Evolutionary conservation across 1,139 yeast species (phyloP).

Genomic region (Scheffersomyces quercinus): DNA sequence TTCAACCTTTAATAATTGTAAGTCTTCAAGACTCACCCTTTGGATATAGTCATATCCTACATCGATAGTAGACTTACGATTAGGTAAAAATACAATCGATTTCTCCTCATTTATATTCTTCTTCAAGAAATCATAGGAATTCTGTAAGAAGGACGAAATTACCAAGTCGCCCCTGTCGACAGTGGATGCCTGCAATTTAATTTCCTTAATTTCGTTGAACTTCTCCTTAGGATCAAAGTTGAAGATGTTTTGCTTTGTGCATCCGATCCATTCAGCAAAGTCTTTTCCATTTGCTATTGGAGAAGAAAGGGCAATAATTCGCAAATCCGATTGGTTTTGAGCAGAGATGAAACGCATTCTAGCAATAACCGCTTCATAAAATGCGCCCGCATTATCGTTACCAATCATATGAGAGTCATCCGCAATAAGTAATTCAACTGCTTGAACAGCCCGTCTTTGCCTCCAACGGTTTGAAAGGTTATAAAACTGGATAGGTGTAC

Average conservation of each 20-base stretch:
- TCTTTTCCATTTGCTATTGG: conserved; percentile 77
- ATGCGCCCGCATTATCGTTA: conserved; percentile 52
- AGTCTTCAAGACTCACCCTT: conserved; percentile 31
- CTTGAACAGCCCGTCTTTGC: conserved; percentile 66
- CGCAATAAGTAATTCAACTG: conserved; percentile 65
- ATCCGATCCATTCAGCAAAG: conserved; percentile 86
- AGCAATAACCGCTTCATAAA: conserved; percentile 69
- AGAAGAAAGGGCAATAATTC: conserved; percentile 68
- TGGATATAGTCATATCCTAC: conserved; percentile 47
- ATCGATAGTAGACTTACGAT: conserved; percentile 56
- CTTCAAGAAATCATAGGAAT: conserved; percentile 41
- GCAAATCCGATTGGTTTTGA: conserved; percentile 53
- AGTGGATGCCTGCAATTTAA: conserved; percentile 56
- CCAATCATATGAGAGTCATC: conserved; percentile 81
- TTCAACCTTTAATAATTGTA: conserved; percentile 24
- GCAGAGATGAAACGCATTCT: conserved; percentile 70
- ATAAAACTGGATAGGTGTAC: conserved; percentile 82
- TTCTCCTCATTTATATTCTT: conserved; percentile 27
- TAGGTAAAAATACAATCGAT: conserved; percentile 57
- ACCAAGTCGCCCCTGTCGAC: conserved; percentile 19
- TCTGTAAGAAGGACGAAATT: conserved; percentile 51
- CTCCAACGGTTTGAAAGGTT: conserved; percentile 78
- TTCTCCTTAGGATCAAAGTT: conserved; percentile 72
- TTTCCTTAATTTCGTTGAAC: conserved; percentile 52
- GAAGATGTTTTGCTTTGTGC: conserved; percentile 55